These are phyloP conservation scores for Hypoxylon sp. DNA, from an alignment of 2,329 filamentous ascomycete species.

Conservation along the genomic window DNA sequence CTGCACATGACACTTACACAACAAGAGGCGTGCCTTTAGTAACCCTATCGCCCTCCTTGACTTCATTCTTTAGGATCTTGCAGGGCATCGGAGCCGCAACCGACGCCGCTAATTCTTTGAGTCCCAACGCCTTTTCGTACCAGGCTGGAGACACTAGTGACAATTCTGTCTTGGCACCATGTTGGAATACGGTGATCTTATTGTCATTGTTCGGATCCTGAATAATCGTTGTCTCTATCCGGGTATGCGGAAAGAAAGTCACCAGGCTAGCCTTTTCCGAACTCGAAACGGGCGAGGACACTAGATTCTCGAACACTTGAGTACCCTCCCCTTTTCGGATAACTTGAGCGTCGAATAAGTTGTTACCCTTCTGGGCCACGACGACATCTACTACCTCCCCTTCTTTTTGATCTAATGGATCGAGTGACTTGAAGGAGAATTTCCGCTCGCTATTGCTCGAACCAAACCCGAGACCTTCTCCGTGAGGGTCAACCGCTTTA, in stretches of 20 bases:
- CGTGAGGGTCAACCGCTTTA: slow-evolving; percentile 59
- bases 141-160: slow-evolving; percentile 76
- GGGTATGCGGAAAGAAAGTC: slow-evolving; percentile 85
- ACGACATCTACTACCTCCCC: slow-evolving; percentile 72
- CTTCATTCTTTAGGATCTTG: slow-evolving; percentile 92
- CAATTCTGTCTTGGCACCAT: slow-evolving; percentile 72
- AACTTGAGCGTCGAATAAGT: slow-evolving; percentile 64
- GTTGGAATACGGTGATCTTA: slow-evolving; percentile 83
- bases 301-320: slow-evolving; percentile 62
- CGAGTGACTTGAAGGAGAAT: slow-evolving; percentile 69
- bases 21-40: slow-evolving; percentile 89
- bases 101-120: slow-evolving; percentile 84
- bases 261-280: slow-evolving; percentile 64
- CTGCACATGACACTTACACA: slow-evolving; percentile 70
- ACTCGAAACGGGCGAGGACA: slow-evolving; percentile 56
- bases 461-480: slow-evolving; percentile 70
- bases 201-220: slow-evolving; percentile 65
- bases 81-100: slow-evolving; percentile 97
- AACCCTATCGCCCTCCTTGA: slow-evolving; percentile 84
- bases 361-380: slow-evolving; percentile 64
- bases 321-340: slow-evolving; percentile 60
- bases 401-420: slow-evolving; percentile 74
- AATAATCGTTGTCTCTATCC: slow-evolving; percentile 85
- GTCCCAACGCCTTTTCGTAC: slow-evolving; percentile 88
- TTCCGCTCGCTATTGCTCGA: slow-evolving; percentile 62